phyloP scores from a whole-genome alignment of 1,284 basidiomycete species.

The Meira nashicola region DNA sequence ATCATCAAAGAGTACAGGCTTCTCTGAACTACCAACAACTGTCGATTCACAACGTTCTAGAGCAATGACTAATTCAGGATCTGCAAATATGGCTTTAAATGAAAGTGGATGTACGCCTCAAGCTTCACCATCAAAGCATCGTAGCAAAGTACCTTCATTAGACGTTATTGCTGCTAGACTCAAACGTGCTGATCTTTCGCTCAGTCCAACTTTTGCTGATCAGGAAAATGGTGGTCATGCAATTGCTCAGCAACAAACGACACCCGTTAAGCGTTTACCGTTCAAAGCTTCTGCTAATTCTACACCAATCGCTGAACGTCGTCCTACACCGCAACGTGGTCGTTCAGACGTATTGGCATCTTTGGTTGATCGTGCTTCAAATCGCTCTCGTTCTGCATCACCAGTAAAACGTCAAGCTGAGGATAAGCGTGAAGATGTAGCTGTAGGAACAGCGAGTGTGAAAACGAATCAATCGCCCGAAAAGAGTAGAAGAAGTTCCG shows the following conservation, averaged over 20 bases:
- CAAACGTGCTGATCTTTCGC: too few relatives aligned
- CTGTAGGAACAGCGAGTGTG: neutral
- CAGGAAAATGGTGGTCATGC: too few relatives aligned
- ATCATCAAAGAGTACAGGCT: too few relatives aligned
- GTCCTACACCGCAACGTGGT: neutral
- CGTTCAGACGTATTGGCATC: slow-evolving; percentile 1
- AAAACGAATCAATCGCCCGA: neutral
- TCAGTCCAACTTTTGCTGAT: too few relatives aligned
- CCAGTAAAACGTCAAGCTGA: neutral
- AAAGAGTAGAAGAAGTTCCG: slow-evolving; percentile 18
- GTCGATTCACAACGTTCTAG: too few relatives aligned
- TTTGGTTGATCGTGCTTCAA: neutral
- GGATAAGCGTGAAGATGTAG: neutral
- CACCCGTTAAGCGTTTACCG: too few relatives aligned
- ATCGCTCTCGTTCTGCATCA: slow-evolving; percentile 8
- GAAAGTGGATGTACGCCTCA: neutral
- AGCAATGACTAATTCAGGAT: too few relatives aligned
- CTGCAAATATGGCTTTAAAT: too few relatives aligned
- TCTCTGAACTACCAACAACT: too few relatives aligned
- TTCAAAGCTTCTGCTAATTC: too few relatives aligned
- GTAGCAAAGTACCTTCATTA: neutral
- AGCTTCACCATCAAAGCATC: neutral
- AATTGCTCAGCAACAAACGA: too few relatives aligned
- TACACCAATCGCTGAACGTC: too few relatives aligned
- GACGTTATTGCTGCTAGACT: slow-evolving; percentile 5